Evolutionary conservation across 164 flowering plant species (phyloP).

Genomic region (Sextonia rubra): DNA sequence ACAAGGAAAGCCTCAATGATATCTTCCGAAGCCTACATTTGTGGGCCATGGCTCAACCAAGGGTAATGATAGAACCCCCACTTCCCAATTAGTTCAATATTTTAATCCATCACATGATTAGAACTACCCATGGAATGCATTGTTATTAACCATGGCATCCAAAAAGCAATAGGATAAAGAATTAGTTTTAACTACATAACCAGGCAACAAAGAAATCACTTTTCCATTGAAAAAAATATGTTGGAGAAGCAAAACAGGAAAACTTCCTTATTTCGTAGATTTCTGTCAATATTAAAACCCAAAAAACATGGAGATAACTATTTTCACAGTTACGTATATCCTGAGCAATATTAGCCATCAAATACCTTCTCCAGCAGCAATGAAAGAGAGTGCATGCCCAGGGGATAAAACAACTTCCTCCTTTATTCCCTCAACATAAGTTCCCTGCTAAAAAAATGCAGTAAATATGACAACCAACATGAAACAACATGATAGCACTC

Average conservation of each 20-base stretch:
- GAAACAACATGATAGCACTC: background rate
- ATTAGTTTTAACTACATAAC: background rate
- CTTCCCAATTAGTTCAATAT: background rate
- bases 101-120: background rate
- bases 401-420: slow-evolving; percentile 99
- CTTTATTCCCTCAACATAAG: slow-evolving; percentile 98
- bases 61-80: background rate
- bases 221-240: background rate
- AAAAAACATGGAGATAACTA: background rate
- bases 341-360: background rate
- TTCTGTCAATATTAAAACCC: background rate
- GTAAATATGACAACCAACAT: background rate
- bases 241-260: background rate
- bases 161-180: background rate
- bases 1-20: too few relatives aligned
- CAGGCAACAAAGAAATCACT: background rate
- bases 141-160: background rate
- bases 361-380: slow-evolving; percentile 99
- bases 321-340: background rate
- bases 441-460: slow-evolving; percentile 49
- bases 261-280: too few relatives aligned
- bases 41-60: background rate
- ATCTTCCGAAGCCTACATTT: too few relatives aligned
- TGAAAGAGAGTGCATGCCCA: slow-evolving; percentile 97
- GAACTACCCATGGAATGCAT: background rate